These are phyloP conservation scores for Magnolia sinica DNA, from an alignment of 164 flowering plant genomes.

Conservation along the genomic window DNA sequence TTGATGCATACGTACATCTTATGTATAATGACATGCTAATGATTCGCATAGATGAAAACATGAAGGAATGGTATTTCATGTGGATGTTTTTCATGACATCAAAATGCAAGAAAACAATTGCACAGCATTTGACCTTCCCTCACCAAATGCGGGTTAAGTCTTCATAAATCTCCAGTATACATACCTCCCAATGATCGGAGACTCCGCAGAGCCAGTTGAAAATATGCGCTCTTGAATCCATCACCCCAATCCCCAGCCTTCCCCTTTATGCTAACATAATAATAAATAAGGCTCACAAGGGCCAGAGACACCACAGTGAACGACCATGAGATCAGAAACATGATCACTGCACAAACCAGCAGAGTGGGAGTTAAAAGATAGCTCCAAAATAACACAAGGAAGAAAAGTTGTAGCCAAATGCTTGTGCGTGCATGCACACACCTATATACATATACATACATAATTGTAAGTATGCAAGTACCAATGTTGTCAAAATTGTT, in stretches of 20 bases:
- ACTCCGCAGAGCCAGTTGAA: conserved; percentile 96
- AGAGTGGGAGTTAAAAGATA: background rate
- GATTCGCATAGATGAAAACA: too few species aligned
- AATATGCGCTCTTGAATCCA: conserved; percentile 99
- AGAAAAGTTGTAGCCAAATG: too few species aligned
- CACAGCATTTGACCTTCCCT: background rate
- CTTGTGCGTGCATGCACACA: too few species aligned
- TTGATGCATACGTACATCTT: too few species aligned
- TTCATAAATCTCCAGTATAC: conserved; percentile 5
- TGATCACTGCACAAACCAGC: conserved; percentile 75
- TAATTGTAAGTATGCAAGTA: too few species aligned
- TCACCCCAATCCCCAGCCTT: conserved; percentile 99
- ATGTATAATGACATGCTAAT: too few species aligned
- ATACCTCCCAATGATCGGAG: conserved; percentile 97
- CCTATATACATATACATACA: too few species aligned
- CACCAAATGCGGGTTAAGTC: background rate
- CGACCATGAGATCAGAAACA: conserved; percentile 99
- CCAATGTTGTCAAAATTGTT: too few species aligned
- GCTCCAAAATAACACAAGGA: too few species aligned
- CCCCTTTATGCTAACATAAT: conserved; percentile 92
- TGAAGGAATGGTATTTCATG: too few species aligned
- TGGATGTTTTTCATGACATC: background rate
- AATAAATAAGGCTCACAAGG: conserved; percentile 92
- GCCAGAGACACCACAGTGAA: conserved; percentile 94
- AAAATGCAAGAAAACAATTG: background rate